These are phyloP conservation scores for Aureobasidium melanogenum DNA, from an alignment of 2,329 filamentous ascomycete genomes.

Conservation along the genomic window DNA sequence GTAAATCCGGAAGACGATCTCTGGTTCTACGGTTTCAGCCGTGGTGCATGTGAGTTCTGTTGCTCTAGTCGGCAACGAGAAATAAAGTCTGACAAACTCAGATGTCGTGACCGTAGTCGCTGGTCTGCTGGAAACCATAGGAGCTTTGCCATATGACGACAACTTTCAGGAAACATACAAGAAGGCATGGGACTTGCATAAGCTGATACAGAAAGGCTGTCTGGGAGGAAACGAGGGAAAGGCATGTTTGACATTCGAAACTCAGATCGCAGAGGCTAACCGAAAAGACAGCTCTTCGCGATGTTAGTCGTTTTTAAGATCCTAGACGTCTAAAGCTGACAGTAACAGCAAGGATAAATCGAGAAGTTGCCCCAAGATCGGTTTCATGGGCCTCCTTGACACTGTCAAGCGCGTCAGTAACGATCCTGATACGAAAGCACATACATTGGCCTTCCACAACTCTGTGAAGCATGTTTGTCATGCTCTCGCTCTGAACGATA, in stretches of 20 bases:
- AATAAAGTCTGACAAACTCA: background rate
- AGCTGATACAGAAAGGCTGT: background rate
- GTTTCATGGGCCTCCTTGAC: background rate
- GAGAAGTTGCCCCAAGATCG: background rate
- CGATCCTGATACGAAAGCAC: background rate
- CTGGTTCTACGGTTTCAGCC: background rate
- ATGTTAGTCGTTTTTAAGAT: background rate
- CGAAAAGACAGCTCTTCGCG: background rate
- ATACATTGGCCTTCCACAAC: background rate
- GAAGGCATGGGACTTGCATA: background rate
- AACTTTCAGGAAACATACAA: background rate
- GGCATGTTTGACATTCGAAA: background rate
- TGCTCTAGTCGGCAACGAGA: background rate
- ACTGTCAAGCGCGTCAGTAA: background rate
- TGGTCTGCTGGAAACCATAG: background rate
- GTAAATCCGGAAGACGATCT: background rate
- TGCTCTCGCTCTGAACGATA: background rate
- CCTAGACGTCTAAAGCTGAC: background rate
- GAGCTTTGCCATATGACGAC: background rate
- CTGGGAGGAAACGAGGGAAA: background rate
- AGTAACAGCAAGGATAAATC: background rate
- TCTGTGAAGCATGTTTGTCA: background rate
- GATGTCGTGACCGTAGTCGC: background rate
- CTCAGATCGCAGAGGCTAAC: background rate
- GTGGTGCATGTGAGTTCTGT: background rate